These are phyloP conservation scores for Escovopsis weberi DNA, from an alignment of 2,329 filamentous ascomycete species.

Conservation along the genomic window DNA sequence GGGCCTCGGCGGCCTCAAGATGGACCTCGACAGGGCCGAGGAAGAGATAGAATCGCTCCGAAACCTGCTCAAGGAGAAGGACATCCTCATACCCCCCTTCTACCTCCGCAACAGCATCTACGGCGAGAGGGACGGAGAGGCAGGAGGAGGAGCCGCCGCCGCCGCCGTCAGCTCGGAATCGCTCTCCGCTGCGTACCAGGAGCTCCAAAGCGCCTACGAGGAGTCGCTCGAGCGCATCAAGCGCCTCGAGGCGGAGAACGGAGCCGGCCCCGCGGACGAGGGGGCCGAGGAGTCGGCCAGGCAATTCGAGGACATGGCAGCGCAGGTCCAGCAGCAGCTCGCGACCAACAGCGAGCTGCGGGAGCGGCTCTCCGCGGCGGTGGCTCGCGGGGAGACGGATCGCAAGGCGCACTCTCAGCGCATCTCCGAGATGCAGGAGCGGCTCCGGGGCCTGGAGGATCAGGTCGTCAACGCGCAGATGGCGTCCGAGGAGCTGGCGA, in stretches of 20 bases:
- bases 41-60: slow-evolving; percentile 81
- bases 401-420: slow-evolving; percentile 66
- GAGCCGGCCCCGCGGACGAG: slow-evolving; percentile 39
- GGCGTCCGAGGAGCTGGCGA: slow-evolving; percentile 69
- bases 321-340: slow-evolving; percentile 67
- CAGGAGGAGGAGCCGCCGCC: too few species aligned
- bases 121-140: slow-evolving; percentile 12
- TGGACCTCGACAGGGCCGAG: slow-evolving; percentile 91
- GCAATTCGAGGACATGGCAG: slow-evolving; percentile 65
- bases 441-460: slow-evolving; percentile 71
- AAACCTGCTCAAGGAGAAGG: slow-evolving; percentile 63
- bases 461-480: slow-evolving; percentile 70
- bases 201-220: slow-evolving; percentile 57
- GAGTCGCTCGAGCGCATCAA: slow-evolving; percentile 54
- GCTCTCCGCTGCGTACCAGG: slow-evolving; percentile 57
- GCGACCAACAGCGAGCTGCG: slow-evolving; percentile 63
- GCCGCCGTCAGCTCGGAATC: slow-evolving; percentile 50
- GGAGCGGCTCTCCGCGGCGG: slow-evolving; percentile 61
- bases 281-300: slow-evolving; percentile 46
- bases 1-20: slow-evolving; percentile 74
- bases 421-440: slow-evolving; percentile 71
- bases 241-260: slow-evolving; percentile 37
- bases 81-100: slow-evolving; percentile 57
- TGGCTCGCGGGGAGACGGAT: slow-evolving; percentile 69
- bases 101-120: slow-evolving; percentile 26